Conservation (phyloP, 345 rosid species). For the Triadica sebifera region DNA sequence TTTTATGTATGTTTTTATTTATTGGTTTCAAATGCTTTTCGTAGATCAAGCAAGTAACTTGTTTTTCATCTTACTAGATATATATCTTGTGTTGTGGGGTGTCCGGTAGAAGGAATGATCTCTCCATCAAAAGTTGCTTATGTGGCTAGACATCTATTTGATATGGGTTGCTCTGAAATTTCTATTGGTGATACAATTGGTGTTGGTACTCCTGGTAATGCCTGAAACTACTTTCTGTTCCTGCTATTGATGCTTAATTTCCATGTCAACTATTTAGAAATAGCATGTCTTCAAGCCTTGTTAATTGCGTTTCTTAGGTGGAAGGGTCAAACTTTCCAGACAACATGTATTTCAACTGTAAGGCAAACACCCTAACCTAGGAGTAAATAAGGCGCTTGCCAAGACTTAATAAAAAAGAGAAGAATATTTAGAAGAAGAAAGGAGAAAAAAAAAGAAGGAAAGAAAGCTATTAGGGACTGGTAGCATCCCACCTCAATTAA, state of each 20-base stretch:
- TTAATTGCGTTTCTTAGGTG: neutral
- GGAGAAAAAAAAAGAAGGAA: too few relatives aligned
- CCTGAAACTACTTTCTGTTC: conserved; percentile 5
- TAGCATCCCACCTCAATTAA: too few relatives aligned
- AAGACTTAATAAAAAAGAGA: too few relatives aligned
- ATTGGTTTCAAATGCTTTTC: neutral
- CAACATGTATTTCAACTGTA: neutral
- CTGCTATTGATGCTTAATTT: neutral
- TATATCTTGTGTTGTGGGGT: conserved; percentile 89
- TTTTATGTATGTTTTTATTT: too few relatives aligned
- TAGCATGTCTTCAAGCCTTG: neutral
- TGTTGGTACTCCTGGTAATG: conserved; percentile 88
- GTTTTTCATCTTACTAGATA: conserved; percentile 45
- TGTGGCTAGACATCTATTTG: conserved; percentile 78
- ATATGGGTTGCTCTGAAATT: conserved; percentile 94
- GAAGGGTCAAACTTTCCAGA: neutral
- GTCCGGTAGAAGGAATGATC: conserved; percentile 61
- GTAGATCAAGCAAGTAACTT: neutral
- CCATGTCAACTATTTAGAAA: neutral
- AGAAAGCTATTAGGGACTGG: too few relatives aligned
- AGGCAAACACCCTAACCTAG: neutral
- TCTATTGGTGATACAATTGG: conserved; percentile 89
- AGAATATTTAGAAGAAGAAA: too few relatives aligned
- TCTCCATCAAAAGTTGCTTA: conserved; percentile 67
- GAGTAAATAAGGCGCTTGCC: too few relatives aligned